Percentiles rank a stretch among this genome's conserved stretches.
These are phyloP conservation scores for Mortierella hygrophila DNA, from an alignment of 192 early-diverging fungal species.

Conservation along the genomic window DNA sequence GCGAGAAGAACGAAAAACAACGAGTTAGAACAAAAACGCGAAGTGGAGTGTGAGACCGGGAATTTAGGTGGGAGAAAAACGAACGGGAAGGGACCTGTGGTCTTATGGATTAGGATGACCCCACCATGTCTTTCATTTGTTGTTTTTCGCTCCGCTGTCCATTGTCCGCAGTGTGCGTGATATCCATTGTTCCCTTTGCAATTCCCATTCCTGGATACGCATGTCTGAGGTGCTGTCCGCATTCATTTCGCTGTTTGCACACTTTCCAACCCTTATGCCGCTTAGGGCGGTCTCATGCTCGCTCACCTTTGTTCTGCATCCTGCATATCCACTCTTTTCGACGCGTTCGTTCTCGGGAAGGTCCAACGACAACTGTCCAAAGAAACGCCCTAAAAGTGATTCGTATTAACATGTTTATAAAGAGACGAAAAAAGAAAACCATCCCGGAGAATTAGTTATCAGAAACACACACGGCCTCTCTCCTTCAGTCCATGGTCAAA, in stretches of 20 bases:
- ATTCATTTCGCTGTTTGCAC: too few species aligned
- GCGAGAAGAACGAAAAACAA: conserved; percentile 1
- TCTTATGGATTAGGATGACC: too few species aligned
- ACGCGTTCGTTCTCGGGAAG: conserved; percentile 76
- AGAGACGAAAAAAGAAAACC: not conserved
- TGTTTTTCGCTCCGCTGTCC: not conserved
- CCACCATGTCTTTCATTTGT: not conserved
- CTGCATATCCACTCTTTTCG: conserved; percentile 92
- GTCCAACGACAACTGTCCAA: conserved; percentile 85
- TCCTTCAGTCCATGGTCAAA: not conserved
- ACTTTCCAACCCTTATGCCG: too few species aligned
- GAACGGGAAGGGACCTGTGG: too few species aligned
- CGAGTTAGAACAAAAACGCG: not conserved
- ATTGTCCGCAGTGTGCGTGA: not conserved
- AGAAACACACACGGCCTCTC: not conserved
- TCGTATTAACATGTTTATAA: not conserved
- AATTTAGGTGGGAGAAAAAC: too few species aligned
- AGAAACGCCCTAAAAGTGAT: conserved; percentile 68
- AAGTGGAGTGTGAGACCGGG: not conserved
- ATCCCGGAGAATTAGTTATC: not conserved
- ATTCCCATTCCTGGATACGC: not conserved
- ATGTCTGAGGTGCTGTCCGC: not conserved
- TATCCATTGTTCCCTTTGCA: not conserved
- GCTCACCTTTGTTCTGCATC: conserved; percentile 80
- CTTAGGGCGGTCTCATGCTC: not conserved